A percentile compares a stretch with the other conserved stretches of the same genome.
Evolutionary conservation across 2,329 filamentous ascomycete genomes (phyloP).

Genomic region (Teratosphaeria epicoccoides): DNA sequence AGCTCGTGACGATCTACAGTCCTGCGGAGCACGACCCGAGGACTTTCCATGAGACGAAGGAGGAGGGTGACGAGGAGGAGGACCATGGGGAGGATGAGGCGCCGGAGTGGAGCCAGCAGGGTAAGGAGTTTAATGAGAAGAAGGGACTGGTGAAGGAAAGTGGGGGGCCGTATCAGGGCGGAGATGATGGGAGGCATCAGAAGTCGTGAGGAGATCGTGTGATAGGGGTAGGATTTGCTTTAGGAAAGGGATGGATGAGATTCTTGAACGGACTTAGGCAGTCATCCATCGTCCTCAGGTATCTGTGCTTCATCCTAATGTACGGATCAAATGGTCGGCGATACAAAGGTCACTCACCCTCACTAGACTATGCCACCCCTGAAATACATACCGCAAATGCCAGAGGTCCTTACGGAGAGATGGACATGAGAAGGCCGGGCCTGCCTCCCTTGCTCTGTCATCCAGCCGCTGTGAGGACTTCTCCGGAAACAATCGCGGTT

Average conservation of each 20-base stretch:
- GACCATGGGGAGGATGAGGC: conserved; percentile 51
- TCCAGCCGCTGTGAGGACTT: background rate
- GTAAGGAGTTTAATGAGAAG: conserved; percentile 49
- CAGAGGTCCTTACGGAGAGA: background rate
- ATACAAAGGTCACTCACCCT: background rate
- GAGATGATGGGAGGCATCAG: conserved; percentile 27
- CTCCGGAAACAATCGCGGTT: background rate
- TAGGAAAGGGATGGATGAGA: background rate
- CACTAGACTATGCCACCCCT: background rate
- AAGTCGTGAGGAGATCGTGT: conserved; percentile 20
- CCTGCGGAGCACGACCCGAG: conserved; percentile 52
- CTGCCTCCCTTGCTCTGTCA: background rate
- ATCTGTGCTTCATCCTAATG: no score
- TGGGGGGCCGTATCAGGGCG: conserved; percentile 27
- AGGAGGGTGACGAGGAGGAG: conserved; percentile 51
- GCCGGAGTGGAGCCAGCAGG: conserved; percentile 47
- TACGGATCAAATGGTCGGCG: background rate
- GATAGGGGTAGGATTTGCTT: background rate
- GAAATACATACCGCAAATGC: background rate
- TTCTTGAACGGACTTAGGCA: conserved; percentile 1
- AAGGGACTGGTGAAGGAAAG: conserved; percentile 42
- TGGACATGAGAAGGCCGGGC: background rate
- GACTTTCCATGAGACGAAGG: conserved; percentile 53
- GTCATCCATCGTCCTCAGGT: background rate
- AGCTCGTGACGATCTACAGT: conserved; percentile 53